These are phyloP conservation scores for Saccharomyces eubayanus DNA, from an alignment of 805 yeast genomes.

Conservation along the genomic window DNA sequence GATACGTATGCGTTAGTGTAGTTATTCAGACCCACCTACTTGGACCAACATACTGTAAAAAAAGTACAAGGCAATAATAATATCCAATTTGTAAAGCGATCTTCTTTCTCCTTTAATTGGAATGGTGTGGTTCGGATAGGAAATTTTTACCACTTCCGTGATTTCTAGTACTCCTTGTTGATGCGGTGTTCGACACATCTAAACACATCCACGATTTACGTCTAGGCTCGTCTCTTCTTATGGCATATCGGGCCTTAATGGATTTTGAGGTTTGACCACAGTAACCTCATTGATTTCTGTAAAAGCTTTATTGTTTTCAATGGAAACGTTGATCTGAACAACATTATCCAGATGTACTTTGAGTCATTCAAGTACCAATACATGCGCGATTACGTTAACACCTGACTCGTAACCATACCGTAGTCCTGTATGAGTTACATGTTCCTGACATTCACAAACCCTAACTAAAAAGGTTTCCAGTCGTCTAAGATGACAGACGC, in stretches of 20 bases:
- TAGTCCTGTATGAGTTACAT: neutral
- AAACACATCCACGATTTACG: conserved; percentile 41
- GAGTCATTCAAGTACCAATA: too few relatives aligned
- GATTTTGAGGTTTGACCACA: conserved; percentile 5
- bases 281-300: too few relatives aligned
- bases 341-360: too few relatives aligned
- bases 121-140: conserved; percentile 29
- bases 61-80: conserved; percentile 45
- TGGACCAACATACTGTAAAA: conserved; percentile 62
- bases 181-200: conserved; percentile 44
- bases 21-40: conserved; percentile 54
- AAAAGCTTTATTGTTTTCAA: neutral
- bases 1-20: conserved; percentile 59
- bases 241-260: conserved; percentile 26
- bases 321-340: neutral
- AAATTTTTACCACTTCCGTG: conserved; percentile 28
- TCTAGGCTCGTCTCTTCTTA: conserved; percentile 33
- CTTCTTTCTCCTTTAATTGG: conserved; percentile 38
- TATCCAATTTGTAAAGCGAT: conserved; percentile 46
- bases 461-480: too few relatives aligned
- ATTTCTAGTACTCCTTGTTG: conserved; percentile 27
- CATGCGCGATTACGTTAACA: too few relatives aligned
- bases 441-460: neutral
- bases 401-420: neutral
- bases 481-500: neutral